Base-by-base conservation (phyloP, 140 eudicot species). In the Senecio squalidus region DNA sequence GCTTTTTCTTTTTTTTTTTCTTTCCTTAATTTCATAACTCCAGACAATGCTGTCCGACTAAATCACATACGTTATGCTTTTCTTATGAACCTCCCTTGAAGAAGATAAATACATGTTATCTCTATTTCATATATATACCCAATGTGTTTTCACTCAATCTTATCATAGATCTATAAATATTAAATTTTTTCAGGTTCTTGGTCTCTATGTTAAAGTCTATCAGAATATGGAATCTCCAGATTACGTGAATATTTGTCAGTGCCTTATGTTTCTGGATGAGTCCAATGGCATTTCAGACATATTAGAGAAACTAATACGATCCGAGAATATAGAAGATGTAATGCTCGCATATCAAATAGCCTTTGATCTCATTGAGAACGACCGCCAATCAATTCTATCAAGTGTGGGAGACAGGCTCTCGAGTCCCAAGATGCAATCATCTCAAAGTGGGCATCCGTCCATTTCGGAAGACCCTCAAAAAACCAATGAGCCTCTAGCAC, bases 281-380 rank as follows among this genome's bases (percentile, higher is more conserved):
- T 96, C 96, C 1, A 77, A 79, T 23, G 92, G 82, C 9, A 95
- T 92, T 67, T 88, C 93, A 9, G 72, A 62, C 84, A 82, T 92
- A 59, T 76, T 92, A 49, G 96, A 86, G 73, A 84, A 86, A 45
- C 96, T 92, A 33, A 18, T 87, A 30, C 60, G 81, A 58, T 81
- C 95, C 43, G 86, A 84, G 65, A 79, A 73, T 45, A 78, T 72
- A 56, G 96, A 92, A 48, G 96, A 92, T 79, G 96, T 92, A 30
- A 58, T 87, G 63, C 68, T 92, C 76, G 96, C 98, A 18, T 84
- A 81, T 67, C 96, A 92, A 68, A 84, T 87, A 49, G 95, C 86
- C 39, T 92, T 92, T 77, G 98, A 92, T 67, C 88, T 92, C 36
- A 80, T 81, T 34, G 98, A 84, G 67, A 92, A 92, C 62, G 98